Conservation (phyloP, 306 rosid species). For the cucumber (Cucumis sativus) region DNA sequence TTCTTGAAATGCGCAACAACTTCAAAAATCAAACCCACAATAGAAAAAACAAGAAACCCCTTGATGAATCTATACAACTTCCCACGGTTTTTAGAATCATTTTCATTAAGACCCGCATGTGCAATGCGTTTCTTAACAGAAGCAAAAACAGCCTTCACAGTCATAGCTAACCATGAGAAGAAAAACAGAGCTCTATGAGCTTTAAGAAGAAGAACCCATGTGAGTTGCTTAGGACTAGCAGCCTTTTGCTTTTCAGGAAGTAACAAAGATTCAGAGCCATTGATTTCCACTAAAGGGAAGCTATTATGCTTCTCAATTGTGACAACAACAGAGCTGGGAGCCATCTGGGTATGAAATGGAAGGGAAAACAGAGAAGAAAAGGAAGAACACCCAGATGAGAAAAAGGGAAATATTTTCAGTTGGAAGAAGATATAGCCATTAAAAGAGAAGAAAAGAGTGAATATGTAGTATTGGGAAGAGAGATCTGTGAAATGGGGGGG, state of each 20-base stretch:
- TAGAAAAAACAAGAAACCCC: conserved; percentile 48
- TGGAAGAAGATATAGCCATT: background rate
- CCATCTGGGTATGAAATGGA: conserved; percentile 26
- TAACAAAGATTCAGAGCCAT: conserved; percentile 39
- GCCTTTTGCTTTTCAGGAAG: conserved; percentile 59
- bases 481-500: background rate
- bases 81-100: conserved; percentile 47
- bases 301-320: conserved; percentile 42
- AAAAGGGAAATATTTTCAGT: background rate
- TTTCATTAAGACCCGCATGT: conserved; percentile 40
- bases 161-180: conserved; percentile 58
- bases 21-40: conserved; percentile 50
- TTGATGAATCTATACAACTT: conserved; percentile 60
- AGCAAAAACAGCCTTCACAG: conserved; percentile 21
- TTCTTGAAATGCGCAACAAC: conserved; percentile 65
- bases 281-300: conserved; percentile 33
- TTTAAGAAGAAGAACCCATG: conserved; percentile 83
- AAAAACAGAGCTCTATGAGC: conserved; percentile 48
- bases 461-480: background rate
- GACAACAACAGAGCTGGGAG: conserved; percentile 48
- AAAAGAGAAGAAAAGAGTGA: background rate
- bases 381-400: background rate
- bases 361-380: background rate
- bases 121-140: conserved; percentile 63
- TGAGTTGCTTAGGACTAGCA: conserved; percentile 60